These are phyloP conservation scores for Mortierella sp. DNA, from an alignment of 371 early-diverging fungal genomes.

Conservation along the genomic window DNA sequence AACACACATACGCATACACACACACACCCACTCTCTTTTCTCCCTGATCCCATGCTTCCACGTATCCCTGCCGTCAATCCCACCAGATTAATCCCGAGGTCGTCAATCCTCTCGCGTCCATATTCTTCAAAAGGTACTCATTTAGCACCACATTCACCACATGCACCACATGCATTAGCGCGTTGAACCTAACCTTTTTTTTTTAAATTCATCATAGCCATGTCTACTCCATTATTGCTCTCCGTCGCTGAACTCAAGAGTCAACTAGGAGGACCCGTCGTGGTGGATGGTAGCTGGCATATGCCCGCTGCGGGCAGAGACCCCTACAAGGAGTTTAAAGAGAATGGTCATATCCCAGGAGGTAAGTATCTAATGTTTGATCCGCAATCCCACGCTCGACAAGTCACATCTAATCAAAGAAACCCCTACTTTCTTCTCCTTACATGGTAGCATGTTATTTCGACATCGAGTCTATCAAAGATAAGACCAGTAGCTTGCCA, in stretches of 20 bases:
- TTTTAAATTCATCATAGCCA: slow-evolving; percentile 14
- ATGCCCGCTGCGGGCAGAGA: slow-evolving; percentile 81
- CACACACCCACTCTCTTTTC: too few species aligned
- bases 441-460: slow-evolving; percentile 72
- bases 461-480: slow-evolving; percentile 82
- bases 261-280: slow-evolving; percentile 69
- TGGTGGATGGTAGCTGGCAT: slow-evolving; percentile 93
- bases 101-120: neutral
- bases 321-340: slow-evolving; percentile 68
- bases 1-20: neutral
- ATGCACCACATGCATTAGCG: neutral
- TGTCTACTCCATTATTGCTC: slow-evolving; percentile 59
- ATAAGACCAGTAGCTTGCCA: slow-evolving; percentile 72
- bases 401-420: neutral
- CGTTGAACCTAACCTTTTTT: neutral
- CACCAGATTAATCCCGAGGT: neutral
- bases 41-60: too few species aligned
- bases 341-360: slow-evolving; percentile 61
- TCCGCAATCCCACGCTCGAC: neutral
- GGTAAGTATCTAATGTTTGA: slow-evolving; percentile 38
- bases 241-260: slow-evolving; percentile 67
- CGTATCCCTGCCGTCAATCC: neutral
- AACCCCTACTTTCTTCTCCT: neutral
- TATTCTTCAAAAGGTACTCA: neutral
- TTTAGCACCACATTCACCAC: neutral